Base-by-base conservation (phyloP, 306 rosid species). In the Cucurbita moschata region DNA sequence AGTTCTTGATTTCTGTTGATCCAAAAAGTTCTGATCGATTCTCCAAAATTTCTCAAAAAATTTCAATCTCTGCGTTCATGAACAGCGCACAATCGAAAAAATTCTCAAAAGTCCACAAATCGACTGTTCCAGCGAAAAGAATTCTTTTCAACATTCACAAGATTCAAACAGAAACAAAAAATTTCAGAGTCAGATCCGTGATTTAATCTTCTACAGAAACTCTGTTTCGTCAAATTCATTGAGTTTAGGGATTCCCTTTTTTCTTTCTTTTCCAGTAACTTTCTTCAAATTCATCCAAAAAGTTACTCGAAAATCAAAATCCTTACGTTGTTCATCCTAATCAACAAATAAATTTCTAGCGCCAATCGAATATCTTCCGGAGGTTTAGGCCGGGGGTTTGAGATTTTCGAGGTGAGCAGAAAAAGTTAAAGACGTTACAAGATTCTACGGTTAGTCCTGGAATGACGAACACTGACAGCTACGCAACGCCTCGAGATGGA, bases 331-430 rank as follows among this genome's bases (percentile, higher is more conserved):
- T 62, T 39, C 10, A 61, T 37, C 13, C 47, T 0, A 50, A 23
- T 14, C 16, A 16, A 39, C 38, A 8, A 10, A 50, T 4, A 50
- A 5, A 2, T 12, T 43, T 23, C 7, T 15, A 66, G n/a, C 53
- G 18, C 72, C 60, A 47, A 54, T 18, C 42, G 8, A 49, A 21
- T 26, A 69, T 75, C 60, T 72, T 55, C 64, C 64, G 57, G 80
- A 77, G 79, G 84, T 71, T 79, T 73, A 60, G 76, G 71, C 46
- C 40, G 78, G 78, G 86, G 85, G 63, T 77, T 80, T 79, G 78
- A 63, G 75, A 79, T 38, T 43, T 42, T 75, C 76, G 68, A 84
- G 83, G 86, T 54, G 64, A 18, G 70, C 14, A 50, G 74, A 35
- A 62, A 63, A 78, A 6, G 42, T 65, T 78, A 30, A 82, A 82